Evolutionary conservation across 1,284 basidiomycete species (phyloP), one percentile per base, ranked within the genome.

Genomic region (Cryptococcus sp.): DNA sequence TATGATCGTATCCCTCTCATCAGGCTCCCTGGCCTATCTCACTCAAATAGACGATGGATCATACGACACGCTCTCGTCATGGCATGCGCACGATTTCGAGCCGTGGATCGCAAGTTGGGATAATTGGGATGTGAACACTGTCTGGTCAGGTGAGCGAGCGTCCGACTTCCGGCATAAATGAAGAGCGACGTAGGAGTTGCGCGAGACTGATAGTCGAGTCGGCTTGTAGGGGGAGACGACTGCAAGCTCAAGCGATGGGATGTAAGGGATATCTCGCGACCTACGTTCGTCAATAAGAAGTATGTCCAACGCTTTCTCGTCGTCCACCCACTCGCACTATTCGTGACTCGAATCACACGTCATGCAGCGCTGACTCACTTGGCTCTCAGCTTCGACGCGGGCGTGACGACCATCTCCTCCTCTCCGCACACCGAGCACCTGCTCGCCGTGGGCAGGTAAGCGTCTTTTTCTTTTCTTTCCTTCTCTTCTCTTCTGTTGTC

Each of bases 21-120:
- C 88, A 62, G 91, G 93, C 4, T 82, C 80, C 1, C 72, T 96
- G 19, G 83, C 85, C 20, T 78, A 90, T 17, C 78, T 94, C 5
- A 81, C 83, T 1, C 76, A 78, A 22, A 76, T 81, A 3, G 35
- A 53, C 7, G 3, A 69, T 73, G 3, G 78, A 80, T 3, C 75
- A 35, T 35, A 89, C 15, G 54, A 71, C 0, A 72, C 87, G 1
- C 76, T 77, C 2, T 73, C 83, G 17, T 81, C 80, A 1, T 99
- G 95, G 94, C 80, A 84, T 10, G 95, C 91, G 5, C 96, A 99
- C 72, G 91, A 93, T 60, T 88, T 86, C 69, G 96, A 99, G 74
- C 90, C 95, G 0, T 99, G 96, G 96, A 87, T 93, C 49, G 86
- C 88, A 0, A 87, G 90, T 0, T 99, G 91, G 86, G 86, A 97